A percentile compares a stretch with the other conserved stretches of the same genome.
Conservation (phyloP, 148 eudicot species). For the Camellia granthamiana region DNA sequence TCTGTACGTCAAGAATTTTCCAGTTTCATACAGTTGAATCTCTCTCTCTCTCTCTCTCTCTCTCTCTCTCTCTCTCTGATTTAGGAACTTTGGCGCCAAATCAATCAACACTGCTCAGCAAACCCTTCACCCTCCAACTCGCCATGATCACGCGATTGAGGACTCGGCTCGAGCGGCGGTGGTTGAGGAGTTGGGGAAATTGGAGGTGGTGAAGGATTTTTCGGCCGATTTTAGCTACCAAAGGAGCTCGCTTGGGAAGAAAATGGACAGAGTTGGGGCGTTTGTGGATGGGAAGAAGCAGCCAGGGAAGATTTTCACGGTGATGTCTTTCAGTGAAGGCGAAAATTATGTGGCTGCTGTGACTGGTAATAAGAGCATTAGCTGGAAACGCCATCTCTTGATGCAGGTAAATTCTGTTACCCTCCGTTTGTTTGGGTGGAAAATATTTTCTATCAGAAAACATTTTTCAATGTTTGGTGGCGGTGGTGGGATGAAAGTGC, state of each 20-base stretch:
- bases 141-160: too few relatives aligned
- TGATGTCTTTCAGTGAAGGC: slow-evolving; percentile 66
- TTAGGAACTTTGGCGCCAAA: too few relatives aligned
- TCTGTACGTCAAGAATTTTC: too few relatives aligned
- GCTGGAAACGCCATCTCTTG: slow-evolving; percentile 62
- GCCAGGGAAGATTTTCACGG: slow-evolving; percentile 85
- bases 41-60: too few relatives aligned
- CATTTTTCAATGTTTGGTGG: too few relatives aligned
- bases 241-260: slow-evolving; percentile 19
- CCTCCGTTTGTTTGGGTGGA: too few relatives aligned
- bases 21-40: too few relatives aligned
- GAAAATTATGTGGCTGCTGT: slow-evolving; percentile 27
- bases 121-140: too few relatives aligned
- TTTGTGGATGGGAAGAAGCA: slow-evolving; percentile 62
- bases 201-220: slow-evolving; percentile 29
- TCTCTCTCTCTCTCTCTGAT: too few relatives aligned
- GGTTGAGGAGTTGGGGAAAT: slow-evolving; percentile 44
- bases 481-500: too few relatives aligned
- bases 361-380: slow-evolving; percentile 37
- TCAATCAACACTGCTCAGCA: too few relatives aligned
- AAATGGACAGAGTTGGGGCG: slow-evolving; percentile 28
- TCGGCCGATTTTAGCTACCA: slow-evolving; percentile 8
- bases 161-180: slow-evolving; percentile 13
- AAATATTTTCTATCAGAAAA: too few relatives aligned
- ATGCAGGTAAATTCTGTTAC: slow-evolving; percentile 40